Conservation (phyloP, 139 green algal species). For the Chlorella sp. region DNA sequence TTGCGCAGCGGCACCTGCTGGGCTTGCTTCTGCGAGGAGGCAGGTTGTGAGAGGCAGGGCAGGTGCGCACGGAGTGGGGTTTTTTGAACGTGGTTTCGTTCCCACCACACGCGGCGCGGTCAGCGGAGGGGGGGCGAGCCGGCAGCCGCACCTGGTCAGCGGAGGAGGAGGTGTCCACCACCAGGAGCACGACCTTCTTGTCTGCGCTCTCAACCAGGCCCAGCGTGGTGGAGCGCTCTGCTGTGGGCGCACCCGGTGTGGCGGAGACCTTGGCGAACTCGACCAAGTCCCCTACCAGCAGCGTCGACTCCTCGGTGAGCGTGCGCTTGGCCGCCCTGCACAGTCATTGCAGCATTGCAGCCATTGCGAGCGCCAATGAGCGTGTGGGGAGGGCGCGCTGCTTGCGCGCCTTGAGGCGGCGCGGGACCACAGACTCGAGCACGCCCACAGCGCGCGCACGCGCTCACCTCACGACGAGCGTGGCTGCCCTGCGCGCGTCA, state of each 20-base stretch:
- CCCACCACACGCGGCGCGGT: not conserved
- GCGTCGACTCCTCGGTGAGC: no score
- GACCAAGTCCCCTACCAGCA: no score
- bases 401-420: not conserved
- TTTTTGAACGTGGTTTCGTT: no score
- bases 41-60: not conserved
- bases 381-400: not conserved
- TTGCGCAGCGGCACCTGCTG: not conserved
- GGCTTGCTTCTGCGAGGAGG: not conserved
- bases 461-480: no score
- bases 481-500: no score
- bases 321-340: no score
- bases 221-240: no score
- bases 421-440: not conserved
- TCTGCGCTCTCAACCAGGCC: no score
- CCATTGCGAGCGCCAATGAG: not conserved
- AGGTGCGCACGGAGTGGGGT: not conserved
- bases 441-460: not conserved
- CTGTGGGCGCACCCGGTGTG: no score
- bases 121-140: not conserved
- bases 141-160: not conserved
- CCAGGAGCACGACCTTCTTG: no score
- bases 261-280: no score
- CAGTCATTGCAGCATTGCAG: no score
- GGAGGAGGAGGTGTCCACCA: not conserved